Evolutionary conservation across 164 flowering plant species (phyloP).

Genomic region (Aristolochia contorta): DNA sequence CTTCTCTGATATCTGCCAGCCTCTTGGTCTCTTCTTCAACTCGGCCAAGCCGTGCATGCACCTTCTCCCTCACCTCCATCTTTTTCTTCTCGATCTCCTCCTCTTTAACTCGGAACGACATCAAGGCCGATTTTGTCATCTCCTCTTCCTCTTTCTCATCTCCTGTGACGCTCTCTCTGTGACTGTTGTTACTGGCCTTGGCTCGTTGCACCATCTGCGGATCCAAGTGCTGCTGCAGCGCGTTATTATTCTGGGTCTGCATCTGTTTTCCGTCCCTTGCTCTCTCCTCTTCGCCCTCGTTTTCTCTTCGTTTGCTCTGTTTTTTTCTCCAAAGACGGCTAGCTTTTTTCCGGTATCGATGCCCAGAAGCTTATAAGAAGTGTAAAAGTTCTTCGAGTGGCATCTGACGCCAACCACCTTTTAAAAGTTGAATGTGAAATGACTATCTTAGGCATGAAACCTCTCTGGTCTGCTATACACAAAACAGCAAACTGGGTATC

Average conservation of each 20-base stretch:
- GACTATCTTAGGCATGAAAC: too few relatives aligned
- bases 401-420: too few relatives aligned
- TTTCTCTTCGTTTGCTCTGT: too few relatives aligned
- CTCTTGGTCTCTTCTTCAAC: constrained; percentile 75
- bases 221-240: constrained; percentile 15
- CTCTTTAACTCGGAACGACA: constrained; percentile 62
- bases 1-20: constrained; percentile 68
- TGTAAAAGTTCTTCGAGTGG: too few relatives aligned
- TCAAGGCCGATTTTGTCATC: constrained; percentile 55
- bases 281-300: neutral
- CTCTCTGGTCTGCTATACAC: too few relatives aligned
- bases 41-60: constrained; percentile 68
- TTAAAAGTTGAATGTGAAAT: too few relatives aligned
- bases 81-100: constrained; percentile 91
- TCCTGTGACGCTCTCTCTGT: constrained; percentile 21
- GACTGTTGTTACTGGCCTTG: constrained; percentile 31
- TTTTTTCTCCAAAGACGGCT: too few relatives aligned
- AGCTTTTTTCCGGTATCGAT: too few relatives aligned
- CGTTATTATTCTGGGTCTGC: too few relatives aligned
- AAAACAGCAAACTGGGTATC: too few relatives aligned
- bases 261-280: too few relatives aligned
- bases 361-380: too few relatives aligned
- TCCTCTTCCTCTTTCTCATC: constrained; percentile 65
- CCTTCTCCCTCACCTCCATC: constrained; percentile 62
- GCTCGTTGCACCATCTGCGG: constrained; percentile 29